Evolutionary conservation across 2,329 filamentous ascomycete genomes (phyloP).

Genomic region (Aureobasidium subglaciale): DNA sequence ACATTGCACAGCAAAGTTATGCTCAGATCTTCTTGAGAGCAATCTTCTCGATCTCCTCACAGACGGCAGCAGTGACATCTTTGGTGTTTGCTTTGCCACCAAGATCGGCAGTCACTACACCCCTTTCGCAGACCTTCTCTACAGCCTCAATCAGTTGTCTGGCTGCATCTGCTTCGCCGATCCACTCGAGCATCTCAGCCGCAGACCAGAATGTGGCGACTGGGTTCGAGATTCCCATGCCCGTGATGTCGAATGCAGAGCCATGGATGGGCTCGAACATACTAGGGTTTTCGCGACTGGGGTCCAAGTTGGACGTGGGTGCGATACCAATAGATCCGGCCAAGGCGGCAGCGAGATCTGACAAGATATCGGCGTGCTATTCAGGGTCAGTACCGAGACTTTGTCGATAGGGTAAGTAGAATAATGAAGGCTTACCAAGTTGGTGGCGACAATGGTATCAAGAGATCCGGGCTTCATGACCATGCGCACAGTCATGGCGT

Average conservation of each 20-base stretch:
- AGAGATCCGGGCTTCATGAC: slow-evolving; percentile 30
- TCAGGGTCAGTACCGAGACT: too few relatives aligned
- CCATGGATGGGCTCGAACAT: slow-evolving; percentile 59
- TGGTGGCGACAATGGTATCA: slow-evolving; percentile 35
- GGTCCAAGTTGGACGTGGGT: slow-evolving; percentile 62
- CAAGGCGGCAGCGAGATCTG: slow-evolving; percentile 61
- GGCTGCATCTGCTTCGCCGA: slow-evolving; percentile 48
- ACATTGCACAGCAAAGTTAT: too few relatives aligned
- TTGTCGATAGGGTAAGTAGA: not conserved
- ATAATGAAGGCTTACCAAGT: slow-evolving; percentile 19
- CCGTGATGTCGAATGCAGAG: slow-evolving; percentile 52
- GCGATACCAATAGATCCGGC: slow-evolving; percentile 67
- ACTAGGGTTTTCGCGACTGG: slow-evolving; percentile 50
- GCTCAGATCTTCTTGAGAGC: too few relatives aligned
- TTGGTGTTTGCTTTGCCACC: slow-evolving; percentile 40
- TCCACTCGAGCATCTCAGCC: slow-evolving; percentile 51
- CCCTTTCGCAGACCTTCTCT: slow-evolving; percentile 46
- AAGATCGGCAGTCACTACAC: slow-evolving; percentile 47
- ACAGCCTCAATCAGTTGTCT: slow-evolving; percentile 45
- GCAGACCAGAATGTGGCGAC: slow-evolving; percentile 55
- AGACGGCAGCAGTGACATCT: slow-evolving; percentile 38
- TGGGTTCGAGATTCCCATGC: slow-evolving; percentile 51
- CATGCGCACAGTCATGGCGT: slow-evolving; percentile 58
- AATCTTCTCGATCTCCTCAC: slow-evolving; percentile 29
- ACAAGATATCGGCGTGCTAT: slow-evolving; percentile 56